Conservation (phyloP, 2,329 filamentous ascomycete species). For the Xylaria sp. region DNA sequence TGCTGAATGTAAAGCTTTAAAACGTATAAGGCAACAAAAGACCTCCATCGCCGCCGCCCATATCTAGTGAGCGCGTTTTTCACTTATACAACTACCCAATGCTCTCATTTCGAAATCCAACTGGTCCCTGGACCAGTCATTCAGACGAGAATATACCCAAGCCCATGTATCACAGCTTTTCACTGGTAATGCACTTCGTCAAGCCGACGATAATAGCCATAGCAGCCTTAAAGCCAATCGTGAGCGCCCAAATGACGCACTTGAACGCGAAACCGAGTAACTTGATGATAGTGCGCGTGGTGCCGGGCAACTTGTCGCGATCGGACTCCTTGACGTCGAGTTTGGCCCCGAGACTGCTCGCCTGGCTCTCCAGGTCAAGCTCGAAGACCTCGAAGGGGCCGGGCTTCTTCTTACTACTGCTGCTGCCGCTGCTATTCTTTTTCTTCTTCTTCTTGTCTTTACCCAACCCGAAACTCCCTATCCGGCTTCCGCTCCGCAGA, state of each 20-base stretch:
- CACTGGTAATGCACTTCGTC: conserved; percentile 61
- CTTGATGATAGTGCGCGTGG: conserved; percentile 61
- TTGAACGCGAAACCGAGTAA: conserved; percentile 66
- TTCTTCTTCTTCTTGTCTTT: conserved; percentile 39
- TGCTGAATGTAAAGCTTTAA: conserved; percentile 8
- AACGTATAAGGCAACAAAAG: not conserved
- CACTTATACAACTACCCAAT: conserved; percentile 11
- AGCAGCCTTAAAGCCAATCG: conserved; percentile 65
- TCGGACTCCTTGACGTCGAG: conserved; percentile 53
- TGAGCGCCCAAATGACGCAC: conserved; percentile 67
- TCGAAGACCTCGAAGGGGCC: conserved; percentile 67
- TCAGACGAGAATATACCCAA: not conserved
- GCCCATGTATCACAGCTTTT: conserved; percentile 50
- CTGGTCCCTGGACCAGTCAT: conserved; percentile 5
- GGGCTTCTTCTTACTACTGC: conserved; percentile 47
- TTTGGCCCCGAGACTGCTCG: conserved; percentile 58
- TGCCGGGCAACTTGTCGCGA: conserved; percentile 62
- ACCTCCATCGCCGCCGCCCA: not conserved
- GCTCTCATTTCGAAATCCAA: conserved; percentile 3
- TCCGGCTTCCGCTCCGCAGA: conserved; percentile 41
- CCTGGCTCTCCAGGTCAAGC: conserved; percentile 72
- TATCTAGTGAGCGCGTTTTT: conserved; percentile 20
- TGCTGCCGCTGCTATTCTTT: conserved; percentile 47
- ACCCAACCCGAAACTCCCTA: conserved; percentile 42
- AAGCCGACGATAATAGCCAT: conserved; percentile 62